Conservation (phyloP, 2,329 filamentous ascomycete genomes). For the Calonectria henricotiae region DNA sequence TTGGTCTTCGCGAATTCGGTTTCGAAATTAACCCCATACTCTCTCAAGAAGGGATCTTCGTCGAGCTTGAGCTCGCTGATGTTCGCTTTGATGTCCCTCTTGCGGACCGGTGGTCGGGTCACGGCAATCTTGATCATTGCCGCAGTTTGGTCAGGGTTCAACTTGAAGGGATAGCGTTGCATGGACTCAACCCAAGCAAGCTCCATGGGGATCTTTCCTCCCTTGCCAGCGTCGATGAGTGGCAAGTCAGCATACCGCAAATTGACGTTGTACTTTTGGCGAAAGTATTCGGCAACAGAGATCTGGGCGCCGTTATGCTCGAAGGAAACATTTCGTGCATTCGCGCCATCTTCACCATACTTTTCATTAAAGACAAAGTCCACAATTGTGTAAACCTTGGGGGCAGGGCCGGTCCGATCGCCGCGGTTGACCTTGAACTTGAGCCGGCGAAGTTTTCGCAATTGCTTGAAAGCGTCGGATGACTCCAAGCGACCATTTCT, state of each 20-base stretch:
- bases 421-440: constrained; percentile 71
- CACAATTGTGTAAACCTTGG: constrained; percentile 69
- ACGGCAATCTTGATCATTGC: constrained; percentile 96
- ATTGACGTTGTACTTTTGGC: constrained; percentile 68
- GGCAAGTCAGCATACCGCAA: constrained; percentile 69
- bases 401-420: constrained; percentile 61
- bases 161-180: constrained; percentile 76
- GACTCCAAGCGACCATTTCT: constrained; percentile 52
- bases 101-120: constrained; percentile 80
- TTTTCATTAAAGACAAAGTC: constrained; percentile 66
- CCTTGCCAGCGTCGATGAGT: constrained; percentile 71
- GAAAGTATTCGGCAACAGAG: constrained; percentile 71
- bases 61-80: constrained; percentile 77
- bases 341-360: constrained; percentile 65
- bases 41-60: constrained; percentile 79
- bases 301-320: constrained; percentile 64
- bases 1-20: constrained; percentile 76
- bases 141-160: constrained; percentile 77
- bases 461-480: constrained; percentile 70
- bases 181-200: constrained; percentile 68
- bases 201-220: constrained; percentile 75
- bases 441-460: constrained; percentile 71
- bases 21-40: constrained; percentile 83
- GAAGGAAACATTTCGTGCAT: constrained; percentile 72
- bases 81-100: constrained; percentile 71